These are phyloP conservation scores for Annulohypoxylon maeteangense DNA, from an alignment of 495 filamentous ascomycete genomes.

Conservation along the genomic window DNA sequence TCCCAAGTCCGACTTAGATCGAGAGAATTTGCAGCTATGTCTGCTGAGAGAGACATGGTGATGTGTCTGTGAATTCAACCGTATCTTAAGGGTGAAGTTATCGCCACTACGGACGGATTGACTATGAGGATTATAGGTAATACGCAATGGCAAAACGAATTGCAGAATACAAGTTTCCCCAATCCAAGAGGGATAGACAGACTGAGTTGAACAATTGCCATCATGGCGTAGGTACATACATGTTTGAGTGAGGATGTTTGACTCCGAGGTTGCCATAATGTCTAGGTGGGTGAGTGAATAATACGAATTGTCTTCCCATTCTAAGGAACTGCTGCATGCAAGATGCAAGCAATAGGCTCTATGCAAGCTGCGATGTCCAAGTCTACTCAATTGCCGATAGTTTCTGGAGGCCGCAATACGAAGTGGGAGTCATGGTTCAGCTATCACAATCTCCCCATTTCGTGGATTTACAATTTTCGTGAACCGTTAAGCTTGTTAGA, in stretches of 20 bases:
- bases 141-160: background rate
- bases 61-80: background rate
- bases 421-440: background rate
- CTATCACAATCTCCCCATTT: background rate
- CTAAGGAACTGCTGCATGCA: background rate
- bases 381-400: conserved; percentile 18
- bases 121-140: background rate
- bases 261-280: background rate
- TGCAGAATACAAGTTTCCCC: background rate
- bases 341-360: conserved; percentile 29
- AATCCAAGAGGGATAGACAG: background rate
- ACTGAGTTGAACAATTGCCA: background rate
- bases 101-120: background rate
- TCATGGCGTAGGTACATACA: no score
- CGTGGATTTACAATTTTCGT: background rate
- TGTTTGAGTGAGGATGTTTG: background rate
- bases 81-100: background rate
- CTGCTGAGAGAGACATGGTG: conserved; percentile 22
- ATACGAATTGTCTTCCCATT: background rate
- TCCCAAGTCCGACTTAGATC: conserved; percentile 22
- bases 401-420: background rate
- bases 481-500: background rate
- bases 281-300: background rate
- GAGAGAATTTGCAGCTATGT: conserved; percentile 19
- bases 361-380: conserved; percentile 16